Conservation (phyloP, 2,329 filamentous ascomycete genomes). For the Leptographium galeiforme region DNA sequence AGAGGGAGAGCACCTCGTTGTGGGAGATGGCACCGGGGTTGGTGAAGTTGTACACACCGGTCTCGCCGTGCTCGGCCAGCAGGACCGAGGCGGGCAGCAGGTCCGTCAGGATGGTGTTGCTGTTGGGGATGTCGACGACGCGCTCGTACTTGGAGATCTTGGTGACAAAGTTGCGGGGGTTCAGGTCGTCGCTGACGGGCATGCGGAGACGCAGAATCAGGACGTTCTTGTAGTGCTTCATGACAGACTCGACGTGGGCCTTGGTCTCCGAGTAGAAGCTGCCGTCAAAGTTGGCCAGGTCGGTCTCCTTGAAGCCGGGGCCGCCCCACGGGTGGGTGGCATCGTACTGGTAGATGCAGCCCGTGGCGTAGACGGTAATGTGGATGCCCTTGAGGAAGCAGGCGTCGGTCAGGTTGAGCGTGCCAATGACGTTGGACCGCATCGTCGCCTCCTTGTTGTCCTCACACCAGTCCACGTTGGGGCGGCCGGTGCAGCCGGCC, state of each 20-base stretch:
- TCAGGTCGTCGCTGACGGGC: slow-evolving; percentile 55
- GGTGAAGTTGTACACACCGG: slow-evolving; percentile 56
- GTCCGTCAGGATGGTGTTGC: slow-evolving; percentile 52
- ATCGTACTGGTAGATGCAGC: slow-evolving; percentile 55
- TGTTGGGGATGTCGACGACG: slow-evolving; percentile 56
- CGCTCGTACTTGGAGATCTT: slow-evolving; percentile 53
- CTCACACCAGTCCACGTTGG: slow-evolving; percentile 61
- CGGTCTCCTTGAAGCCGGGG: slow-evolving; percentile 46
- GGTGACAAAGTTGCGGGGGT: slow-evolving; percentile 54
- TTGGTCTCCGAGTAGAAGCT: slow-evolving; percentile 59
- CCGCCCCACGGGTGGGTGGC: slow-evolving; percentile 46
- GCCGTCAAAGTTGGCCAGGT: slow-evolving; percentile 49
- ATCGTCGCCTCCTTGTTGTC: slow-evolving; percentile 55
- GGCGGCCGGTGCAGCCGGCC: slow-evolving; percentile 51
- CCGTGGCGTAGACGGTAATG: slow-evolving; percentile 52
- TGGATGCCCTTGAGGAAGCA: slow-evolving; percentile 47
- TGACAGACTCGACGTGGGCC: slow-evolving; percentile 50
- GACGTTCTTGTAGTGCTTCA: slow-evolving; percentile 47
- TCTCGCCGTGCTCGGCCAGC: slow-evolving; percentile 83
- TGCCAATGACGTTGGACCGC: slow-evolving; percentile 53
- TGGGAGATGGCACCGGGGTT: slow-evolving; percentile 60
- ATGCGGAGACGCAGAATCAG: slow-evolving; percentile 55
- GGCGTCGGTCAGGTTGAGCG: slow-evolving; percentile 47
- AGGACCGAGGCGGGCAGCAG: slow-evolving; percentile 60
- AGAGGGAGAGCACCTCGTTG: slow-evolving; percentile 51